A percentile compares a stretch with the other conserved stretches of the same genome.
These are phyloP conservation scores for Pharnaceum exiguum DNA, from an alignment of 148 eudicot species.

Conservation along the genomic window DNA sequence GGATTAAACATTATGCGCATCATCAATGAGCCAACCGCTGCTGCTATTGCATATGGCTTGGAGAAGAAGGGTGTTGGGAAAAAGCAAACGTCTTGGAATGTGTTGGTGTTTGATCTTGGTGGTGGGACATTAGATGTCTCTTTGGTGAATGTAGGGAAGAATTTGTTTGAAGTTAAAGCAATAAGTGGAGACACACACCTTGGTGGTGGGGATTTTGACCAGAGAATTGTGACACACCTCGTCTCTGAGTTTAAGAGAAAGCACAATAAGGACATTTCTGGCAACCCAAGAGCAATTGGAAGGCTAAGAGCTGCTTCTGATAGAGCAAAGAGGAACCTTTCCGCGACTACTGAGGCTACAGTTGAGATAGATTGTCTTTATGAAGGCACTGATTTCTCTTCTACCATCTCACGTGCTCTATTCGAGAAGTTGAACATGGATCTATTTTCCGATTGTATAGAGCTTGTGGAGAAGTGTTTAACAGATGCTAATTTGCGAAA, in stretches of 20 bases:
- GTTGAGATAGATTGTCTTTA: constrained; percentile 1
- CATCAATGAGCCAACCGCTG: constrained; percentile 7
- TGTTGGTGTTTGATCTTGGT: constrained; percentile 7
- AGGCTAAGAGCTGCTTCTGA: constrained; percentile 2
- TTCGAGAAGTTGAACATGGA: constrained; percentile 7
- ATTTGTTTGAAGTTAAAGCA: background rate
- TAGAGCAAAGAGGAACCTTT: constrained; percentile 10
- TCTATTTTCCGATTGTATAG: background rate
- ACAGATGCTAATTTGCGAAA: background rate
- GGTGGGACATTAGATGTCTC: constrained; percentile 13
- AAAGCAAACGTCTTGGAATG: too few relatives aligned
- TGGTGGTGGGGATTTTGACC: constrained; percentile 10
- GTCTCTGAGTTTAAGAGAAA: background rate
- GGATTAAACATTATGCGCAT: constrained; percentile 5
- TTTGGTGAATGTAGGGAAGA: background rate
- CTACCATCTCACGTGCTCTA: background rate
- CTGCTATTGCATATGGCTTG: constrained; percentile 9
- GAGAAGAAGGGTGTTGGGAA: background rate
- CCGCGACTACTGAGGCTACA: background rate
- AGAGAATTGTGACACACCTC: background rate
- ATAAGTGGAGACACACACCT: constrained; percentile 2
- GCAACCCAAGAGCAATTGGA: background rate
- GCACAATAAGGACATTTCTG: background rate
- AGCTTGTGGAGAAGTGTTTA: background rate
- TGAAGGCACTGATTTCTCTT: constrained; percentile 4